Conservation (phyloP, 129 eudicot species). For the Solidago caesia region DNA sequence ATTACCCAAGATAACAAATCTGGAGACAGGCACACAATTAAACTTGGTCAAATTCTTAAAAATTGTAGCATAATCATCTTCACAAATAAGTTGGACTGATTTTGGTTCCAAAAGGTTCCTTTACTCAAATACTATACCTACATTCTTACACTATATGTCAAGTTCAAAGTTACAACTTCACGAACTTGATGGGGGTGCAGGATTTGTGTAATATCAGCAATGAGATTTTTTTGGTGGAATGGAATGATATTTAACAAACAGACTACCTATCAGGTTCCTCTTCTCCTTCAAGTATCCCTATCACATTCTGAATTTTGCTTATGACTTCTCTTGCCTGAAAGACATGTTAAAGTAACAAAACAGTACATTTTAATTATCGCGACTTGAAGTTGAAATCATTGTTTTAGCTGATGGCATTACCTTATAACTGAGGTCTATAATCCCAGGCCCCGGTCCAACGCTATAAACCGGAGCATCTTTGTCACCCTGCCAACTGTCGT, state of each 20-base stretch:
- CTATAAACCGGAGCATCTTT: constrained; percentile 68
- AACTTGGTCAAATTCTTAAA: neutral
- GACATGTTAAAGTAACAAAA: neutral
- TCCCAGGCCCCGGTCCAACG: constrained; percentile 84
- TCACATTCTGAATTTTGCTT: constrained; percentile 69
- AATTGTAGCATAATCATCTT: neutral
- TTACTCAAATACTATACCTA: neutral
- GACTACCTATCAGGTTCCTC: constrained; percentile 76
- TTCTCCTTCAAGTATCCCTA: constrained; percentile 73
- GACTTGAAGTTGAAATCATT: neutral
- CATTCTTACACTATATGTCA: neutral
- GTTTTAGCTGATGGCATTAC: constrained; percentile 28
- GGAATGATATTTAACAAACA: neutral
- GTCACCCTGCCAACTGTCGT: constrained; percentile 81
- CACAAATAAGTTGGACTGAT: neutral
- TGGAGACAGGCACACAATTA: constrained; percentile 20
- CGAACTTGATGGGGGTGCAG: neutral
- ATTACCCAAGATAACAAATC: constrained; percentile 78
- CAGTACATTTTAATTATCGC: neutral
- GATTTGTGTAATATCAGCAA: neutral
- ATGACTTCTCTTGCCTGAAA: constrained; percentile 71
- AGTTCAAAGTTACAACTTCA: neutral
- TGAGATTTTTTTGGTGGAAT: neutral
- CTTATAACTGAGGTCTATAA: constrained; percentile 54
- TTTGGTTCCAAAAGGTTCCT: neutral